These are phyloP conservation scores for Fusarium sp. DNA, from an alignment of 2,329 filamentous ascomycete species.

Conservation along the genomic window DNA sequence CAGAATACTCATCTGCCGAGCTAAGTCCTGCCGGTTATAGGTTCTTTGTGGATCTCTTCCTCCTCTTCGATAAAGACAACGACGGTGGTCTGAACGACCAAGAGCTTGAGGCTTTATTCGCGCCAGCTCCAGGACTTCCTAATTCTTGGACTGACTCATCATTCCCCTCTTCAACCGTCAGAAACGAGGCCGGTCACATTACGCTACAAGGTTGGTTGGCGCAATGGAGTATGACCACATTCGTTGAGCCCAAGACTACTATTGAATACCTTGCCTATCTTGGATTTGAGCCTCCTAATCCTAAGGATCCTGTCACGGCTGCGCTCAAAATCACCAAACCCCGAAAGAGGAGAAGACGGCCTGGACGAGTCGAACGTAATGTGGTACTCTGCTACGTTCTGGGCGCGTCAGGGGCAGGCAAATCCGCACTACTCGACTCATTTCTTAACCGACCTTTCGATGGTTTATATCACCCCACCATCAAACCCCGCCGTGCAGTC, in stretches of 20 bases:
- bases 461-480: constrained; percentile 88
- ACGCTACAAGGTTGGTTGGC: constrained; percentile 98
- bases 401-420: constrained; percentile 87
- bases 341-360: constrained; percentile 84
- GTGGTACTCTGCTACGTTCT: constrained; percentile 95
- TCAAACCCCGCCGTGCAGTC: constrained; percentile 92
- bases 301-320: constrained; percentile 81
- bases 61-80: constrained; percentile 97
- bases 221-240: constrained; percentile 99
- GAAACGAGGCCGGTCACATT: constrained; percentile 94
- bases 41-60: constrained; percentile 96
- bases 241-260: constrained; percentile 93
- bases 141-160: constrained; percentile 87
- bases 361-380: constrained; percentile 90
- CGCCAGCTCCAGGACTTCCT: constrained; percentile 91
- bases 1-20: constrained; percentile 91
- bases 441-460: constrained; percentile 92
- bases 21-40: constrained; percentile 94
- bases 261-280: constrained; percentile 96
- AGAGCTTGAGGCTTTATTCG: constrained; percentile 88
- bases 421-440: constrained; percentile 89
- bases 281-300: constrained; percentile 86
- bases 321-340: constrained; percentile 94
- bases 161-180: constrained; percentile 93
- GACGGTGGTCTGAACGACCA: constrained; percentile 91